Base-by-base conservation (phyloP, 768 basidiomycete genomes). In the Mycena rosella region DNA sequence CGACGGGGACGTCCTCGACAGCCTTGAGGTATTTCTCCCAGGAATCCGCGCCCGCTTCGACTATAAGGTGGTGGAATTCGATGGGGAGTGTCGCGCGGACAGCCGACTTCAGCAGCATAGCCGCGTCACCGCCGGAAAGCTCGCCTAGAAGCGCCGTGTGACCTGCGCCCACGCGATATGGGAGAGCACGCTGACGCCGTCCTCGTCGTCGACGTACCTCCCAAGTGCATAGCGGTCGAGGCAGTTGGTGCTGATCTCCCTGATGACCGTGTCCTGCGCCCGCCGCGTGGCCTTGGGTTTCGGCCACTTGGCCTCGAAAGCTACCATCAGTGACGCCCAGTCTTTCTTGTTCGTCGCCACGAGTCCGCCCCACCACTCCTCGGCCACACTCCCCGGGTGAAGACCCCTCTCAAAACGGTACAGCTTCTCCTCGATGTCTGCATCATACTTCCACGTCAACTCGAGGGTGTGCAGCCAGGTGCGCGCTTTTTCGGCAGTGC, bases 241-340 rank as follows among this genome's bases (percentile, higher is more conserved):
- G 24, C 1, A n/a, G 20, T 44, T 47, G n/a, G 11, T 22, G 27
- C 17, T 44, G 18, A 44, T 26, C 27, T 58, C 57, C n/a, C 6
- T 14, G 6, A 64, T 56, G 3, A 55, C 63, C 3, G 34, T 18
- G 9, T 55, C 54, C 24, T 56, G 27, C 8, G 54, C 14, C 1
- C 53, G 22, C 24, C 27, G 17, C 20, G 40, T 51, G 5, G 51
- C 4, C 26, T 40, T 53, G 13, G 64, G 64, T 18, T 18, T 53
- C 27, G 64, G 49, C 64, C 64, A 66, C 24, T 53, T 59, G 40
- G 18, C 32, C 36, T 42, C 30, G 40, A 67, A 67, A 1, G 58
- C 65, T 7, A 15, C 27, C 58, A 53, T 49, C 22, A 60, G 27
- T 24, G n/a, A 3, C 22, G 38, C 34, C 59, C 51, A 67, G 30